Evolutionary conservation across 2,329 filamentous ascomycete species (phyloP).

Genomic region (Penicillium crustosum): DNA sequence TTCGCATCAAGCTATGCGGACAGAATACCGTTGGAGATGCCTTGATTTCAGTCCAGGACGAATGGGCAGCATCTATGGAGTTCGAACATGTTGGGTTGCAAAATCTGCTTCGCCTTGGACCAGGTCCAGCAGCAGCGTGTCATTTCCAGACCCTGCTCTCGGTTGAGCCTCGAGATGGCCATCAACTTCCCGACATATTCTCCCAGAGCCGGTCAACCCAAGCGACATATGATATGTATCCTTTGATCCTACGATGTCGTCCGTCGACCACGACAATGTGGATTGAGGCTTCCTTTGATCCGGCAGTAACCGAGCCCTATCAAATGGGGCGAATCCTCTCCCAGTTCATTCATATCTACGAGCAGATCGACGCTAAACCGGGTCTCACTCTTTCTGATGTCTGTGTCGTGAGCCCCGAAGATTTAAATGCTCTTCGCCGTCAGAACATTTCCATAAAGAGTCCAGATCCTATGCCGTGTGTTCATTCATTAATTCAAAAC

Average conservation of each 20-base stretch:
- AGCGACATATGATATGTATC: conserved; percentile 11
- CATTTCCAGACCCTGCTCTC: conserved; percentile 19
- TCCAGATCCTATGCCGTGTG: background rate
- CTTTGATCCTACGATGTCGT: conserved; percentile 14
- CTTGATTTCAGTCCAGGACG: conserved; percentile 1
- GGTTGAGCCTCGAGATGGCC: conserved; percentile 15
- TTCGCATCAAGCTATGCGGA: background rate
- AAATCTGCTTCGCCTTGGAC: conserved; percentile 17
- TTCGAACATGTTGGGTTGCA: conserved; percentile 20
- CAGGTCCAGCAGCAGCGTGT: conserved; percentile 18
- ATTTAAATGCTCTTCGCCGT: background rate
- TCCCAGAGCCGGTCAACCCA: conserved; percentile 2
- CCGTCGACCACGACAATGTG: conserved; percentile 1
- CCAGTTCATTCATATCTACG: conserved; percentile 14
- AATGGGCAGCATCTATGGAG: conserved; percentile 14
- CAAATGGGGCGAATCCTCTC: conserved; percentile 15
- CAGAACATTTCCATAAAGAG: background rate
- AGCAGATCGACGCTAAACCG: conserved; percentile 4
- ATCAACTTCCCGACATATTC: conserved; percentile 10
- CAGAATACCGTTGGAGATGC: background rate
- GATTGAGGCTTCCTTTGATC: conserved; percentile 15
- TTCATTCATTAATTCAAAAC: conserved; percentile 1
- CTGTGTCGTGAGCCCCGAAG: background rate
- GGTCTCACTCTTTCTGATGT: background rate
- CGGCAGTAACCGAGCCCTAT: conserved; percentile 2